Base-by-base conservation (phyloP, 805 yeast genomes). In the Candida glaebosa region DNA sequence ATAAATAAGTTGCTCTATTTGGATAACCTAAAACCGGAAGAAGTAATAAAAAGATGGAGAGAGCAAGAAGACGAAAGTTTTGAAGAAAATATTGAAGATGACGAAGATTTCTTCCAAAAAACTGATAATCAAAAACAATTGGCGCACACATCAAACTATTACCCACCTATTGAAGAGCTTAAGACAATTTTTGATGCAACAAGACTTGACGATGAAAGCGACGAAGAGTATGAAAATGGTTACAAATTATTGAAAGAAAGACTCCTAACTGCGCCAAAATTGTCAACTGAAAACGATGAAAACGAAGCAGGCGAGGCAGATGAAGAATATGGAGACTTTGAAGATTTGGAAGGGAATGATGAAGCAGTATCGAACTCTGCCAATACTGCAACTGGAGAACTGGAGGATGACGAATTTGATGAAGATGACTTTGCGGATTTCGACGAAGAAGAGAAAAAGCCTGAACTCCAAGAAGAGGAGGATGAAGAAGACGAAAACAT, bases 1-100 rank as follows among this genome's bases (percentile, higher is more conserved):
- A 78, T 91, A 46, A 81, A 83, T 51, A 87, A 85, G 55, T 66
- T 91, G 42, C 67, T 93, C 3, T 91, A 93, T 60, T 73, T 85
- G 78, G 81, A 83, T 43, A 84, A 87, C 50, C 71, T 88, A 32
- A 78, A 80, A 9, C 90, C 97, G 0, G 70, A 65, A 1, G 93
- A 84, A 48, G 93, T 76, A 25, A 69, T 87, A 36, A 68, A 67
- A 31, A 76, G 90, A 61, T 87, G 95, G 95, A 78, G 62, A 49
- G 71, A 75, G n/a, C 69, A 67, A 7, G 70, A 65, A 3, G 71
- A 68, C 3, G 66, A 63, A 5, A 62, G 70, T 52, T 53, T 62
- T n/a, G 63, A 61, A 19, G 75, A 67, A 12, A 73, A 66, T 16
- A 71, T 62, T 12, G 57, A 54, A 18, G 77, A 70, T 36, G 69